Conservation (phyloP, 2,329 filamentous ascomycete species). For the Fusarium robinianum region DNA sequence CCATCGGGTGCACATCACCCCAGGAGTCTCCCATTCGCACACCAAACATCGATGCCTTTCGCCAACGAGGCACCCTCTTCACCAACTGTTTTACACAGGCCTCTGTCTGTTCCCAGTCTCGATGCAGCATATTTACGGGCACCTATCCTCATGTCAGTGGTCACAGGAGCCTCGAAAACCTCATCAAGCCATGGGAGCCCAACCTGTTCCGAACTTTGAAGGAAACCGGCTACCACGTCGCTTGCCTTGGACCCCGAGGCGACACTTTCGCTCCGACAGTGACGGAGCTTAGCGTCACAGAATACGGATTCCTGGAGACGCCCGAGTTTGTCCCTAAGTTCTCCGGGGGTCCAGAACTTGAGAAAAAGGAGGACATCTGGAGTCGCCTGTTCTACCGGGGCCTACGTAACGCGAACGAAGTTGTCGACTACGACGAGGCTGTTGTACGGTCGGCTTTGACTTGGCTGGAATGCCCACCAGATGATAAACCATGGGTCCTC, state of each 20-base stretch:
- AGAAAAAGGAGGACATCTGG: slow-evolving; percentile 45
- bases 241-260: slow-evolving; percentile 48
- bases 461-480: slow-evolving; percentile 50
- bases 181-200: slow-evolving; percentile 54
- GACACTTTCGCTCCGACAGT: slow-evolving; percentile 49
- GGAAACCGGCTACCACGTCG: slow-evolving; percentile 52
- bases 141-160: slow-evolving; percentile 52
- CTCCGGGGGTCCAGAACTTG: slow-evolving; percentile 16
- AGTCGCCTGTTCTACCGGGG: slow-evolving; percentile 49
- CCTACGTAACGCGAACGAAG: slow-evolving; percentile 42
- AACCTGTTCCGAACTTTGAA: slow-evolving; percentile 51
- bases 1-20: slow-evolving; percentile 43
- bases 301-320: slow-evolving; percentile 50
- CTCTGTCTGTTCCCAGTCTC: slow-evolving; percentile 51
- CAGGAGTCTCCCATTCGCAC: slow-evolving; percentile 39
- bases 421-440: slow-evolving; percentile 51
- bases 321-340: slow-evolving; percentile 43
- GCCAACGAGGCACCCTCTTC: slow-evolving; percentile 44
- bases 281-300: slow-evolving; percentile 50
- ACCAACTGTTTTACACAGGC: slow-evolving; percentile 53
- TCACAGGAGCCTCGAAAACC: slow-evolving; percentile 51
- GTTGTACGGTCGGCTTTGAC: slow-evolving; percentile 46
- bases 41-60: slow-evolving; percentile 50
- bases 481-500: slow-evolving; percentile 47
- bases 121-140: slow-evolving; percentile 53